Percentiles rank a stretch among this genome's conserved stretches.
Conservation (phyloP, 192 early-diverging fungal species). For the Dissophora globulifera region DNA sequence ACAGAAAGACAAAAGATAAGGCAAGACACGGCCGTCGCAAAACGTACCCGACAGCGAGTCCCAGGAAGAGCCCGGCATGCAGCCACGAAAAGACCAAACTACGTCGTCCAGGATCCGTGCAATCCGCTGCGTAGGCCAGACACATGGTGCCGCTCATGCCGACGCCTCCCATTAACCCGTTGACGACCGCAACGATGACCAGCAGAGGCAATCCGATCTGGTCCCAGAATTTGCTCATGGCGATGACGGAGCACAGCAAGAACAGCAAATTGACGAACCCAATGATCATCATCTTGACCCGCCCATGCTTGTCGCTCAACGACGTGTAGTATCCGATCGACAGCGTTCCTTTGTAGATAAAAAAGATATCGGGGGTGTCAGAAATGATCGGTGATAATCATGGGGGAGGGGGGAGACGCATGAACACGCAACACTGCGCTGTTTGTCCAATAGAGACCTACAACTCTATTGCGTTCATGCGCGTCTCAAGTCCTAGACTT, state of each 20-base stretch:
- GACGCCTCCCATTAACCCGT: constrained; percentile 23
- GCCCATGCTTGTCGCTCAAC: constrained; percentile 41
- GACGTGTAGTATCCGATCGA: constrained; percentile 41
- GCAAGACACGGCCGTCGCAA: too few species aligned
- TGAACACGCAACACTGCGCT: neutral
- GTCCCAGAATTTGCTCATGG: constrained; percentile 37
- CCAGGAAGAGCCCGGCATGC: constrained; percentile 29
- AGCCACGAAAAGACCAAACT: constrained; percentile 34
- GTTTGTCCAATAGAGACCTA: too few species aligned
- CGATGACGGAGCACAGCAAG: constrained; percentile 4
- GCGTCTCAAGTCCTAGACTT: neutral
- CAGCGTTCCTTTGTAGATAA: constrained; percentile 8
- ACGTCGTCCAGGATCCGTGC: constrained; percentile 18
- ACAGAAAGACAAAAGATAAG: too few species aligned
- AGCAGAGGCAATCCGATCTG: constrained; percentile 30
- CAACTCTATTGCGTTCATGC: too few species aligned
- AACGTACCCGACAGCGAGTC: constrained; percentile 29
- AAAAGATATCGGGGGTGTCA: too few species aligned
- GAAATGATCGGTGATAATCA: too few species aligned
- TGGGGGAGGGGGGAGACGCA: too few species aligned
- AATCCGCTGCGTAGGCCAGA: constrained; percentile 43
- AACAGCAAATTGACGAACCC: neutral
- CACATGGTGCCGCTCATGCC: constrained; percentile 16
- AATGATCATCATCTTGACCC: constrained; percentile 20
- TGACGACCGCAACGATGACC: neutral